A percentile compares a stretch with the other conserved stretches of the same genome.
Conservation (phyloP, 305 asterid genomes). For the Ruellia speciosa region DNA sequence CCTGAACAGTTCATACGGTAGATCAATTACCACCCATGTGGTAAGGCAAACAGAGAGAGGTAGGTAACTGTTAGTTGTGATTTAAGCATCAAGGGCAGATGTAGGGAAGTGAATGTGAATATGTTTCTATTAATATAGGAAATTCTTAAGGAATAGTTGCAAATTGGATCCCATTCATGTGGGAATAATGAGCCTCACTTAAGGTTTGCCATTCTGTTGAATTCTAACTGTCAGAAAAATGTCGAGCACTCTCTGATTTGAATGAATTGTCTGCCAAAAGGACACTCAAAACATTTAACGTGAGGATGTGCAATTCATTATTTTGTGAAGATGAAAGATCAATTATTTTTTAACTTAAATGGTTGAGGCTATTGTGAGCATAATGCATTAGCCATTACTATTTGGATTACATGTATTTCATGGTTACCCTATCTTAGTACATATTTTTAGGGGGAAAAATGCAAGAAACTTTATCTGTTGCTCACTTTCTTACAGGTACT, state of each 20-base stretch:
- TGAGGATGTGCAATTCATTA: too few relatives aligned
- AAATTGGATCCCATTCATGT: not conserved
- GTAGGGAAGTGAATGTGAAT: not conserved
- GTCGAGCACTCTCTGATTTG: not conserved
- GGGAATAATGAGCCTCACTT: not conserved
- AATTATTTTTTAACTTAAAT: not conserved
- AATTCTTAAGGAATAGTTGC: not conserved
- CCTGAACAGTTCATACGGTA: not conserved
- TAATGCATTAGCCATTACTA: not conserved
- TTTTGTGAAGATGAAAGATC: too few relatives aligned
- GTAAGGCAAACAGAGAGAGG: not conserved
- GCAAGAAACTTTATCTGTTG: not conserved
- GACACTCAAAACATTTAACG: too few relatives aligned
- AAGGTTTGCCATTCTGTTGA: not conserved
- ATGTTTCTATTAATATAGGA: not conserved
- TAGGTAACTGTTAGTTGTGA: not conserved
- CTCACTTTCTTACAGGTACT: conserved; percentile 36
- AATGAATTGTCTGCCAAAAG: not conserved
- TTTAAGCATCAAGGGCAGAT: not conserved
- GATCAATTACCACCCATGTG: not conserved
- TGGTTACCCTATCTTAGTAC: not conserved
- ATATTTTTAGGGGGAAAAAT: not conserved
- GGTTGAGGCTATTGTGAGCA: not conserved
- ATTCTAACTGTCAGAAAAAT: not conserved
- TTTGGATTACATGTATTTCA: not conserved